Evolutionary conservation across 78 protist species (phyloP).

Genomic region (Dictyostelium purpureum): DNA sequence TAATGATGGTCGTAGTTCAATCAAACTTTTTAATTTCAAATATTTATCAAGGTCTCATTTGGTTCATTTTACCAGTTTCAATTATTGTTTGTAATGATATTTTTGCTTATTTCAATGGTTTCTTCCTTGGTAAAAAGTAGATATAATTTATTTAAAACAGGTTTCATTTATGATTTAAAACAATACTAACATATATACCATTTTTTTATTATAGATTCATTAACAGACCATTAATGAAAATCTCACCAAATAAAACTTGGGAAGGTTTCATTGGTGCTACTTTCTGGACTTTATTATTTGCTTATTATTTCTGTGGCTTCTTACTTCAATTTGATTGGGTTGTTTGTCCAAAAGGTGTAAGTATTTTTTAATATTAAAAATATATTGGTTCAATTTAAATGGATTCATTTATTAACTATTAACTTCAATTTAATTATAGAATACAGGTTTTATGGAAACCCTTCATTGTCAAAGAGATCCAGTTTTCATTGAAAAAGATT

Average conservation of each 20-base stretch:
- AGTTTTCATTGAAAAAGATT: slow-evolving; percentile 51
- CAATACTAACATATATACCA: not conserved
- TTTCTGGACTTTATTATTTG: slow-evolving; percentile 88
- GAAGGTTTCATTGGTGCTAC: slow-evolving; percentile 97
- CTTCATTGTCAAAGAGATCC: slow-evolving; percentile 52
- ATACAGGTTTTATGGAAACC: slow-evolving; percentile 41
- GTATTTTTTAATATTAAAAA: not conserved
- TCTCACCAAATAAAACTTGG: slow-evolving; percentile 98
- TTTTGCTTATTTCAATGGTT: slow-evolving; percentile 94
- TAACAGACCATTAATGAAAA: slow-evolving; percentile 88
- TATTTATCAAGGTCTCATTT: slow-evolving; percentile 86
- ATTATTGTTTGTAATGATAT: slow-evolving; percentile 93
- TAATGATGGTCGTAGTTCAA: slow-evolving; percentile 84
- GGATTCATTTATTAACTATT: no score
- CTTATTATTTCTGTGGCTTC: slow-evolving; percentile 70
- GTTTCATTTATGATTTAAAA: not conserved
- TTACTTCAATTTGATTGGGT: slow-evolving; percentile 55
- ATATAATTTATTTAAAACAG: not conserved
- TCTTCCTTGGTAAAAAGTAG: slow-evolving; percentile 88
- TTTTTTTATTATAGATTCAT: slow-evolving; percentile 25
- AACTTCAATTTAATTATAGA: no score
- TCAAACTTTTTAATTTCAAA: slow-evolving; percentile 68
- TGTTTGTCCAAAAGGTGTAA: slow-evolving; percentile 63
- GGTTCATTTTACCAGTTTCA: slow-evolving; percentile 92
- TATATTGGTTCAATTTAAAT: not conserved